phyloP scores from a whole-genome alignment of 805 yeast genomes.

The Kregervanrija pseudodelftensis region DNA sequence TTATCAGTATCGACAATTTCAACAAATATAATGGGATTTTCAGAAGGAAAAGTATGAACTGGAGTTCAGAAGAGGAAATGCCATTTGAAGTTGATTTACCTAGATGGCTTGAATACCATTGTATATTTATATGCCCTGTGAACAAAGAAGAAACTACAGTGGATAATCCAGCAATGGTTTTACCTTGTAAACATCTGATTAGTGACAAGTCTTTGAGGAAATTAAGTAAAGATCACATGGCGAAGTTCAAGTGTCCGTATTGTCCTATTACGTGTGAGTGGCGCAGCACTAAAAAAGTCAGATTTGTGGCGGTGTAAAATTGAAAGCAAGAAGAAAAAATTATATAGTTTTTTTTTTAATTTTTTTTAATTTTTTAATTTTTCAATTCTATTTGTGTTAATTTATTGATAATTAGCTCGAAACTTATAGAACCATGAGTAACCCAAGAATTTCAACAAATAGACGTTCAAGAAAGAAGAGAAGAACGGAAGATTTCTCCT shows the following conservation, averaged over 20 bases:
- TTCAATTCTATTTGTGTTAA: neutral
- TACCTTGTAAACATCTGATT: slow-evolving; percentile 39
- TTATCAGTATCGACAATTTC: slow-evolving; percentile 43
- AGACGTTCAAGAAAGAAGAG: slow-evolving; percentile 68
- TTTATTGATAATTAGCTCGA: neutral
- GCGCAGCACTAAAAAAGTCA: slow-evolving; percentile 2
- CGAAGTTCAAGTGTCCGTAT: slow-evolving; percentile 65
- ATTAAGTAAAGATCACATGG: slow-evolving; percentile 30
- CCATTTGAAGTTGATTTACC: slow-evolving; percentile 14
- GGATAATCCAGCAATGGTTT: slow-evolving; percentile 47
- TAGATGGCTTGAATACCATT: slow-evolving; percentile 9
- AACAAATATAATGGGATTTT: slow-evolving; percentile 35
- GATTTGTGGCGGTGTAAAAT: slow-evolving; percentile 1
- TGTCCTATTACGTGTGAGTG: slow-evolving; percentile 45
- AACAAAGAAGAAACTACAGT: slow-evolving; percentile 55
- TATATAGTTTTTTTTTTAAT: neutral
- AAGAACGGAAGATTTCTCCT: slow-evolving; percentile 72
- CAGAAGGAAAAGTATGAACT: slow-evolving; percentile 30
- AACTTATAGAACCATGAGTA: no score
- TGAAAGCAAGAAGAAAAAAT: neutral
- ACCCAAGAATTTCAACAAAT: slow-evolving; percentile 2
- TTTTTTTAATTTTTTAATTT: neutral
- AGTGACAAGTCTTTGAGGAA: slow-evolving; percentile 46
- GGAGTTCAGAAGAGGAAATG: slow-evolving; percentile 49
- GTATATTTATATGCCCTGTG: slow-evolving; percentile 64